phyloP scores from a whole-genome alignment of 1,284 basidiomycete species.

The Inonotus hispidus region DNA sequence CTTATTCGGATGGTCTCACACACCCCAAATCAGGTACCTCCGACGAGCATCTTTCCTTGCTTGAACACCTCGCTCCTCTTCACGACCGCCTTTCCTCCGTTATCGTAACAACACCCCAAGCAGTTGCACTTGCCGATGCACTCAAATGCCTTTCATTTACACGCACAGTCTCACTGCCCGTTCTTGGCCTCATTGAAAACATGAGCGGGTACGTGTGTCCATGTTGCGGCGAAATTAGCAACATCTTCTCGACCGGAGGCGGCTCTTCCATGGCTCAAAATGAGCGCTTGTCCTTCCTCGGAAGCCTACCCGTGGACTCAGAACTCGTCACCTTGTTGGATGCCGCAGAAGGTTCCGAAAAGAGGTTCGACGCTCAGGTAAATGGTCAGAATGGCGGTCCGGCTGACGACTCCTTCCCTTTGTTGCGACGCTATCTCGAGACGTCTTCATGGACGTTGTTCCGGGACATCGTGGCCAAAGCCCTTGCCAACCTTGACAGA shows the following conservation, averaged over 20 bases:
- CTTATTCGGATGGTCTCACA: background rate
- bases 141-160: constrained; percentile 97
- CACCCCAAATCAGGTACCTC: constrained; percentile 71
- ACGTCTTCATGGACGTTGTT: constrained; percentile 65
- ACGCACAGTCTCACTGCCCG: constrained; percentile 76
- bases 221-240: constrained; percentile 89
- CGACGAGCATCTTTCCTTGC: constrained; percentile 94
- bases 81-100: constrained; percentile 77
- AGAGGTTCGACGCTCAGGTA: constrained; percentile 21
- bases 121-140: constrained; percentile 91
- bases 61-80: constrained; percentile 89
- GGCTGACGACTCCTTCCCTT: constrained; percentile 30
- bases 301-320: constrained; percentile 90
- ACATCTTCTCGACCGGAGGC: constrained; percentile 93
- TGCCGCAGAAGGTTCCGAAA: constrained; percentile 42
- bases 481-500: constrained; percentile 25
- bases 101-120: constrained; percentile 97
- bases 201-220: constrained; percentile 99
- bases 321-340: constrained; percentile 88
- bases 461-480: constrained; percentile 41
- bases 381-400: constrained; percentile 18
- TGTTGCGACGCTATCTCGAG: constrained; percentile 50
- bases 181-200: constrained; percentile 96
- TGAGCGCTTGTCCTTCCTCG: constrained; percentile 77
- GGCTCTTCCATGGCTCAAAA: constrained; percentile 81